phyloP scores from a whole-genome alignment of 345 rosid species.

The Carallia brachiata region DNA sequence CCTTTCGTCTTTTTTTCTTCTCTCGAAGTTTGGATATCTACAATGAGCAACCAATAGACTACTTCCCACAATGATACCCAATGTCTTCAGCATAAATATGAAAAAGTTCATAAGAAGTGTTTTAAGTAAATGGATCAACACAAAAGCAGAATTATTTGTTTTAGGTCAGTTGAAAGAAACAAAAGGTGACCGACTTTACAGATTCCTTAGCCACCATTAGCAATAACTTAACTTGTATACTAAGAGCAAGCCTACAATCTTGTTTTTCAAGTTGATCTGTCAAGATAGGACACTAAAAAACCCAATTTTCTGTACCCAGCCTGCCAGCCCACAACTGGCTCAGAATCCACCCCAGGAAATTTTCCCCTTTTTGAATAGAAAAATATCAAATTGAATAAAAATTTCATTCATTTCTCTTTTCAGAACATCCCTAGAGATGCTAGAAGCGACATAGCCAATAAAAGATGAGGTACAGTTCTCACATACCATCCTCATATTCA shows the following conservation, averaged over 20 bases:
- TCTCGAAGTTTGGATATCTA: too few species aligned
- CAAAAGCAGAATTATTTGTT: neutral
- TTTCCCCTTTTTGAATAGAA: neutral
- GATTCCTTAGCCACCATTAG: neutral
- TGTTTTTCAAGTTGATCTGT: neutral
- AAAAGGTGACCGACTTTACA: neutral
- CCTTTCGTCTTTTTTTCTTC: too few species aligned
- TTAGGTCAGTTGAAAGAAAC: neutral
- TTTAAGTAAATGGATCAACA: too few species aligned
- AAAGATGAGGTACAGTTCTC: neutral
- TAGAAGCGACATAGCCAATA: neutral
- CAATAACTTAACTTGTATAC: neutral
- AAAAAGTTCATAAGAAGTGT: neutral
- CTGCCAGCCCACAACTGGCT: neutral
- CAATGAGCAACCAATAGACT: neutral
- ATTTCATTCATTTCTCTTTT: too few species aligned
- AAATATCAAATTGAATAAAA: neutral
- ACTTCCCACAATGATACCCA: neutral
- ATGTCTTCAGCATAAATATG: neutral
- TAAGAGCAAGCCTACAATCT: neutral
- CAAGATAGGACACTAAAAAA: neutral
- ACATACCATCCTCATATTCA: neutral
- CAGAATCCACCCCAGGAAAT: too few species aligned
- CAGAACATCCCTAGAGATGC: neutral
- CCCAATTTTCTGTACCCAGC: neutral